These are phyloP conservation scores for Dichomitus squalens DNA, from an alignment of 1,284 basidiomycete genomes.

Conservation along the genomic window DNA sequence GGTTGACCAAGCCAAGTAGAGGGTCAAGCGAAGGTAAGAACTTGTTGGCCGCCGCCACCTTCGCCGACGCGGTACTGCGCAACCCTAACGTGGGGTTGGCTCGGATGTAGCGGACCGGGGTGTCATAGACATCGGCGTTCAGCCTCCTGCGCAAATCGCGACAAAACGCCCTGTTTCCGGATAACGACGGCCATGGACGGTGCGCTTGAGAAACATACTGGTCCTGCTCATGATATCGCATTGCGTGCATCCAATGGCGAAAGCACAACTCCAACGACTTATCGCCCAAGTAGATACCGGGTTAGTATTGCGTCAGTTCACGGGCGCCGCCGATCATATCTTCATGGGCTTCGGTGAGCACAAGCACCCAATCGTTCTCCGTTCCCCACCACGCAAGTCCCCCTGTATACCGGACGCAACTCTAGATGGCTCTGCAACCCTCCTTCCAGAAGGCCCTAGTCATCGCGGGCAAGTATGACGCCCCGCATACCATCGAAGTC, in stretches of 20 bases:
- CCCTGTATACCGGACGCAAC: constrained; percentile 1
- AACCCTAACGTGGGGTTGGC: not conserved
- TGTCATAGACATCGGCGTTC: not conserved
- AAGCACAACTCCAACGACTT: not conserved
- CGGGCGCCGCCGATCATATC: not conserved
- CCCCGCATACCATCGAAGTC: constrained; percentile 85
- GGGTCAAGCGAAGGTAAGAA: not conserved
- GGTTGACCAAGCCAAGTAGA: not conserved
- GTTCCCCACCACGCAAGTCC: not conserved
- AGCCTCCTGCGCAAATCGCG: no score
- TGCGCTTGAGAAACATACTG: not conserved
- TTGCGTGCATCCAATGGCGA: not conserved
- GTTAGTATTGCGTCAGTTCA: not conserved
- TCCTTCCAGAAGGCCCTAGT: constrained; percentile 68
- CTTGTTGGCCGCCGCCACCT: not conserved
- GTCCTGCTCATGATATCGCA: no score
- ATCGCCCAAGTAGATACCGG: no score
- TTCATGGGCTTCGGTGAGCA: not conserved
- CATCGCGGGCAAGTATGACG: constrained; percentile 63
- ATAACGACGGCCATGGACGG: not conserved
- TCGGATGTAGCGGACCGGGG: not conserved
- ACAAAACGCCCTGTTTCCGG: no score
- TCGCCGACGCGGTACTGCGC: no score
- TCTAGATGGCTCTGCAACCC: constrained; percentile 81
- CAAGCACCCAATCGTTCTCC: not conserved